These are phyloP conservation scores for Gracilaria caudata DNA, from an alignment of 23 red algal species.

Conservation along the genomic window DNA sequence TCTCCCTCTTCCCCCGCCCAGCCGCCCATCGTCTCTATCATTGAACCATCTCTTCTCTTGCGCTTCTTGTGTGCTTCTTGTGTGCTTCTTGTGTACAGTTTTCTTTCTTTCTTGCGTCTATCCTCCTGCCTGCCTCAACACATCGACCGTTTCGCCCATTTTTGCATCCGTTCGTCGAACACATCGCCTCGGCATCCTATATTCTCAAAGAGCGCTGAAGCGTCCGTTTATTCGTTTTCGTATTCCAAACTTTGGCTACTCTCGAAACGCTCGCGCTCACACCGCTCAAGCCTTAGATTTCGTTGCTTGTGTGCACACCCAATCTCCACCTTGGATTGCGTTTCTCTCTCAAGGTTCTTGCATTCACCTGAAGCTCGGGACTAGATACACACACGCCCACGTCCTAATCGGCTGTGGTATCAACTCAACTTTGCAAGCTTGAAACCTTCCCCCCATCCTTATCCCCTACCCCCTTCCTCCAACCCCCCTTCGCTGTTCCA, in stretches of 20 bases:
- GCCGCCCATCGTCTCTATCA: background rate
- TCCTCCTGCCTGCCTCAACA: background rate
- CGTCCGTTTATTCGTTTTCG: slow-evolving; percentile 18
- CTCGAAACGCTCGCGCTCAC: background rate
- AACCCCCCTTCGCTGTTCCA: background rate
- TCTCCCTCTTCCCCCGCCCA: background rate
- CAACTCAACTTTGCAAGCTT: background rate
- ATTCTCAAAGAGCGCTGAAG: background rate
- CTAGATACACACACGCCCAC: background rate
- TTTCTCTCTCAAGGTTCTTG: background rate
- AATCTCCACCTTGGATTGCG: background rate
- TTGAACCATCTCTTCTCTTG: background rate
- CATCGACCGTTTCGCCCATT: too few species aligned
- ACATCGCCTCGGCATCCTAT: background rate
- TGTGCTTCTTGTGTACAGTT: background rate
- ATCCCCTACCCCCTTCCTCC: background rate
- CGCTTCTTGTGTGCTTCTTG: background rate
- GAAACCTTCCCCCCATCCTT: too few species aligned
- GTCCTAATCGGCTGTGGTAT: background rate
- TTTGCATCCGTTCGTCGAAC: background rate
- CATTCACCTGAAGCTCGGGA: background rate
- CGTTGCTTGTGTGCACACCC: background rate
- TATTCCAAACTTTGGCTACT: background rate
- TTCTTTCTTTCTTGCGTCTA: background rate
- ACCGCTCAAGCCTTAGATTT: background rate